Evolutionary conservation across 192 early-diverging fungal species (phyloP).

Genomic region (Phycomyces blakesleeanus): DNA sequence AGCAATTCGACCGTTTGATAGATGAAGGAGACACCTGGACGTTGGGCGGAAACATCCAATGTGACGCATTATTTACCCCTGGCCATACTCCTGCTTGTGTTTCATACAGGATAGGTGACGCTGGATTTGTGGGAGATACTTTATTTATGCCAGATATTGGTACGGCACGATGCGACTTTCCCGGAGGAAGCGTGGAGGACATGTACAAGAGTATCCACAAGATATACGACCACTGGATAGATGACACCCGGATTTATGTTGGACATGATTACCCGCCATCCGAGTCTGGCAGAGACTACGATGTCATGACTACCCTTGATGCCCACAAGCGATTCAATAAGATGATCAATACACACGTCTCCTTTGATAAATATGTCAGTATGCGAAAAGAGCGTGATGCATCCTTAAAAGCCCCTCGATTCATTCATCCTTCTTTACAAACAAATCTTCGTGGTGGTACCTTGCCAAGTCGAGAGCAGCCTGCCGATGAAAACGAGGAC

Average conservation of each 20-base stretch:
- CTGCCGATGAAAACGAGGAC: not conserved
- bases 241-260: conserved; percentile 30
- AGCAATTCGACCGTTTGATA: conserved; percentile 21
- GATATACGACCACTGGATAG: conserved; percentile 21
- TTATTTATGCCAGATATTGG: conserved; percentile 38
- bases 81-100: conserved; percentile 35
- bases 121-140: conserved; percentile 33
- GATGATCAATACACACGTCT: conserved; percentile 18
- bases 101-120: conserved; percentile 28
- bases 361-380: conserved; percentile 23
- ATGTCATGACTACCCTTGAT: conserved; percentile 19
- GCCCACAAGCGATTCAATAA: conserved; percentile 24
- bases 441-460: conserved; percentile 30
- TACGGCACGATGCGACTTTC: conserved; percentile 35
- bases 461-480: conserved; percentile 10
- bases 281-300: conserved; percentile 11
- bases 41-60: conserved; percentile 25
- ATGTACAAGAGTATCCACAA: conserved; percentile 31
- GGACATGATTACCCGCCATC: conserved; percentile 31
- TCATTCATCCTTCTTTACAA: conserved; percentile 32
- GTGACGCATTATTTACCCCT: conserved; percentile 11
- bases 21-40: conserved; percentile 12
- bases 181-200: conserved; percentile 30
- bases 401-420: conserved; percentile 24
- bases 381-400: conserved; percentile 22